phyloP scores from a whole-genome alignment of 2,329 filamentous ascomycete genomes.

The Stagonosporopsis vannaccii region DNA sequence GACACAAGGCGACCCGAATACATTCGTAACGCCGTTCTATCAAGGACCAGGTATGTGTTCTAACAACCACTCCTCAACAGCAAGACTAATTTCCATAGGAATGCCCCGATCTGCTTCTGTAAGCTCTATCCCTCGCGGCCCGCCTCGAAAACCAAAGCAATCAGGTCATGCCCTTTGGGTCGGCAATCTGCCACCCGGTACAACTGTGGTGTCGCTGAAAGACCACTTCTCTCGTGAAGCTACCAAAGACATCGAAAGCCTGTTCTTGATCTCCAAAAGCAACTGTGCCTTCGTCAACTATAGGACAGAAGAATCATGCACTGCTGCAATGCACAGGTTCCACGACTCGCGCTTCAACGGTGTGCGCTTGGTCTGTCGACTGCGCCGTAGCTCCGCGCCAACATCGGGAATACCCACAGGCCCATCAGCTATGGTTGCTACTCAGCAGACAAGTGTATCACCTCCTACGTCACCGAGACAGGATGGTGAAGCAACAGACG shows the following conservation, averaged over 20 bases:
- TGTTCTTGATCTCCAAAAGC: constrained; percentile 95
- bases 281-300: constrained; percentile 98
- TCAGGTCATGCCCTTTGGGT: constrained; percentile 94
- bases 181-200: constrained; percentile 87
- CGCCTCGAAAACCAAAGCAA: constrained; percentile 70
- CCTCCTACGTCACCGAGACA: constrained; percentile 37
- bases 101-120: constrained; percentile 32
- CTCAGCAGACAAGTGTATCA: constrained; percentile 32
- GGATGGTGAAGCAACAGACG: constrained; percentile 19
- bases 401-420: constrained; percentile 61
- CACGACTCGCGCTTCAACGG: constrained; percentile 91
- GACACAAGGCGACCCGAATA: constrained; percentile 24
- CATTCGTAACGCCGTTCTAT: constrained; percentile 23
- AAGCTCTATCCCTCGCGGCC: constrained; percentile 62
- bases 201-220: constrained; percentile 83
- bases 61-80: not conserved
- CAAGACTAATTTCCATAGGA: constrained; percentile 19
- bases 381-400: constrained; percentile 66
- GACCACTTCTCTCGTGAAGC: constrained; percentile 87
- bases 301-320: constrained; percentile 77
- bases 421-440: constrained; percentile 56
- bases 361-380: constrained; percentile 82
- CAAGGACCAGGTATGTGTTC: constrained; percentile 6
- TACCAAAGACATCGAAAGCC: constrained; percentile 77
- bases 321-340: constrained; percentile 79